phyloP scores from a whole-genome alignment of 176 grass and related monocot species.

The Carex littledalei region DNA sequence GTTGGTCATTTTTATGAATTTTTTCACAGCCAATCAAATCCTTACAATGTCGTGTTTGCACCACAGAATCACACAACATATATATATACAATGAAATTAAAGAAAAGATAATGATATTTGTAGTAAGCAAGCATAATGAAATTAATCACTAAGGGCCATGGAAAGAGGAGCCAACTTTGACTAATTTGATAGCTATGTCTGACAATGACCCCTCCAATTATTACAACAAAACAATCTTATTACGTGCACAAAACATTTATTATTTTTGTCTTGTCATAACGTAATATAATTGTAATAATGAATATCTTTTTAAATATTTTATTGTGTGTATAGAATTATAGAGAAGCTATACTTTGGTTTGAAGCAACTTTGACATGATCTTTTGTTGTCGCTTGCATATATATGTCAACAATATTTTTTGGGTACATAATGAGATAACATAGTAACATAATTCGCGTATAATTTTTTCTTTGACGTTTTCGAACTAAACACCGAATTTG shows the following conservation, averaged over 20 bases:
- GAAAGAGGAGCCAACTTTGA: conserved; percentile 13
- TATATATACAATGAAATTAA: not conserved
- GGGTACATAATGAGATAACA: not conserved
- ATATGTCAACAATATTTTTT: not conserved
- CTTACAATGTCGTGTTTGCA: not conserved
- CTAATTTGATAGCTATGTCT: conserved; percentile 1
- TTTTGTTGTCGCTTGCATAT: not conserved
- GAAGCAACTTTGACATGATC: not conserved
- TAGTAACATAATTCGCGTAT: too few relatives aligned
- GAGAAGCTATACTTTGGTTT: not conserved
- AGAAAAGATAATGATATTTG: not conserved
- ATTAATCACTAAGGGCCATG: not conserved
- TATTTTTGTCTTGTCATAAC: not conserved
- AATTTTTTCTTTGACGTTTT: too few relatives aligned
- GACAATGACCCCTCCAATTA: not conserved
- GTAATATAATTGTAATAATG: not conserved
- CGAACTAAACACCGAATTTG: too few relatives aligned
- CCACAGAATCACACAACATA: not conserved
- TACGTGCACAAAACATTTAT: not conserved
- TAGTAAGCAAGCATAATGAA: not conserved
- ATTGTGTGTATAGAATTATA: not conserved
- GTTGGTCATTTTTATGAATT: not conserved
- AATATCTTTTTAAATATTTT: not conserved
- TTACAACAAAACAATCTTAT: not conserved
- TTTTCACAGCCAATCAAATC: too few relatives aligned